phyloP scores from a whole-genome alignment of 495 filamentous ascomycete species.

The Hypoxylon cercidicola region DNA sequence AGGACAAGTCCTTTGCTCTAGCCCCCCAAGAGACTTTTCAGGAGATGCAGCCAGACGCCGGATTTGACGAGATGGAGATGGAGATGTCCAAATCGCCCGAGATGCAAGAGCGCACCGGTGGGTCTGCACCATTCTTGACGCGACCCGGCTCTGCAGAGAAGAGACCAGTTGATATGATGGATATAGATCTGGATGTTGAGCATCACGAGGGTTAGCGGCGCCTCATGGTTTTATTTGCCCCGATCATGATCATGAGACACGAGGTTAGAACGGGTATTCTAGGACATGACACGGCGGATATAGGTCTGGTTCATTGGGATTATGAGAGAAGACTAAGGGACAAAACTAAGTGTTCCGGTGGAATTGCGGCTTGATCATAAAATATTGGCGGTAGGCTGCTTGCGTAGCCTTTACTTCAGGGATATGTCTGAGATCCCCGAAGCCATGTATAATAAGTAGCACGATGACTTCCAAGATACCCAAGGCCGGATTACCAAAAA shows the following conservation, averaged over 20 bases:
- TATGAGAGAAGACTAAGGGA: slow-evolving; percentile 1
- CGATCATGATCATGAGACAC: slow-evolving; percentile 8
- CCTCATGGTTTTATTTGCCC: neutral
- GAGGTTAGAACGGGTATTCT: slow-evolving; percentile 11
- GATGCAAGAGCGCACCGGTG: slow-evolving; percentile 51
- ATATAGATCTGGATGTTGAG: slow-evolving; percentile 41
- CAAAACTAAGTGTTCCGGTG: neutral
- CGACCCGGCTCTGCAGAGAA: slow-evolving; percentile 22
- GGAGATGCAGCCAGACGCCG: neutral
- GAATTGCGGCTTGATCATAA: no score
- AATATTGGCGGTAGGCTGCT: neutral
- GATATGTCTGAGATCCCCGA: neutral
- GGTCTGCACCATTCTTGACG: slow-evolving; percentile 31
- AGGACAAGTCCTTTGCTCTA: neutral
- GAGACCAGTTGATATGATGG: slow-evolving; percentile 35
- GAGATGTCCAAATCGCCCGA: slow-evolving; percentile 42
- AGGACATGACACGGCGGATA: neutral
- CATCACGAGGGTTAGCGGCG: slow-evolving; percentile 26
- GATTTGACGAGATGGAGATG: slow-evolving; percentile 15
- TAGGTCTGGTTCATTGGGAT: neutral
- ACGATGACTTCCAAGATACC: slow-evolving; percentile 34
- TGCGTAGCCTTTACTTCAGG: neutral
- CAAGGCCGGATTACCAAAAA: slow-evolving; percentile 20
- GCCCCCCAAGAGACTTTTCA: neutral
- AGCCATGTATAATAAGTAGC: slow-evolving; percentile 17